These are phyloP conservation scores for Schizothecium vesticola DNA, from an alignment of 495 filamentous ascomycete species.

Conservation along the genomic window DNA sequence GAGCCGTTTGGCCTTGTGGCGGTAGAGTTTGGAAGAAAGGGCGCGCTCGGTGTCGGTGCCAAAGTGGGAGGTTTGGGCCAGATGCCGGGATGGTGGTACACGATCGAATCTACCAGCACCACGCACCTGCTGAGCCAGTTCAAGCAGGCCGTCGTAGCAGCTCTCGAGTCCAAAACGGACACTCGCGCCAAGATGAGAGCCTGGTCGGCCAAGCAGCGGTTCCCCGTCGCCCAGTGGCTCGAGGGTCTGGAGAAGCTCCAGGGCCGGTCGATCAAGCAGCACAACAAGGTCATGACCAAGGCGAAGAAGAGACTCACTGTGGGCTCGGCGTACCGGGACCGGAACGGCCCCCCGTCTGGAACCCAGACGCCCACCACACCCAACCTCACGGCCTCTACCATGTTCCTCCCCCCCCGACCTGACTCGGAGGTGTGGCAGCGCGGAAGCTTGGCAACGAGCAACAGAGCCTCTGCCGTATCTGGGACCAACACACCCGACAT, in stretches of 20 bases:
- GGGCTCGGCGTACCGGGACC: not conserved
- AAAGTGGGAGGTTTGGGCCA: constrained; percentile 54
- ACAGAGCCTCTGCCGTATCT: not conserved
- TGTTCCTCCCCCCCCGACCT: constrained; percentile 19
- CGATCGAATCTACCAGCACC: constrained; percentile 58
- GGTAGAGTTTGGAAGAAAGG: constrained; percentile 72
- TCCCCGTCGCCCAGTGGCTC: constrained; percentile 62
- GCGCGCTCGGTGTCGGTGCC: constrained; percentile 64
- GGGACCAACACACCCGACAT: constrained; percentile 1
- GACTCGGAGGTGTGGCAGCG: constrained; percentile 18
- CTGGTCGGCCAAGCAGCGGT: constrained; percentile 62
- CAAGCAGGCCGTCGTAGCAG: constrained; percentile 58
- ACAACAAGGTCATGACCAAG: constrained; percentile 10
- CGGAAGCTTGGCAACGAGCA: not conserved
- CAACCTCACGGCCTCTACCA: constrained; percentile 4
- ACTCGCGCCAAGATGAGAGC: constrained; percentile 64
- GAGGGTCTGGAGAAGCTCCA: constrained; percentile 54
- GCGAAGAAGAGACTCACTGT: constrained; percentile 1
- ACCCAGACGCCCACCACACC: constrained; percentile 11
- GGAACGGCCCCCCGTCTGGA: not conserved
- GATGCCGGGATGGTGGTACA: constrained; percentile 71
- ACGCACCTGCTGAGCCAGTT: constrained; percentile 65
- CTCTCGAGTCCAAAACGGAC: constrained; percentile 51
- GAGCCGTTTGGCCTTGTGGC: constrained; percentile 73
- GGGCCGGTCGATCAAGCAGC: constrained; percentile 40